phyloP scores from a whole-genome alignment of 2,329 filamentous ascomycete species.

The Fusarium hostae region DNA sequence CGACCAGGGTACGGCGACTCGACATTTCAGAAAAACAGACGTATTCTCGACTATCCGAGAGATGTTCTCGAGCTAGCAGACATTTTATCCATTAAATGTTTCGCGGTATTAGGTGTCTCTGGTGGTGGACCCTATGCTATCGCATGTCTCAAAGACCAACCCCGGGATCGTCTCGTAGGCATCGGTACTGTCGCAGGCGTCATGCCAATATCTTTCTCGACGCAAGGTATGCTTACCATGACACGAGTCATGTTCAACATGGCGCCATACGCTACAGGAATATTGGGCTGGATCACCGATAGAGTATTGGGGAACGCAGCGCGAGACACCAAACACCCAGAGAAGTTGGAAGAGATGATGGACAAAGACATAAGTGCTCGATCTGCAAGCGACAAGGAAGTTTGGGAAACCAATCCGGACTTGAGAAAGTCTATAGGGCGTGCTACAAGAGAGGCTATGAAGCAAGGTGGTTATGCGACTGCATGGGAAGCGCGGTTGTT shows the following conservation, averaged over 20 bases:
- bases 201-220: slow-evolving; percentile 25
- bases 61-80: slow-evolving; percentile 7
- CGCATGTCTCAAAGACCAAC: slow-evolving; percentile 16
- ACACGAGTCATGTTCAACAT: slow-evolving; percentile 15
- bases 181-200: slow-evolving; percentile 14
- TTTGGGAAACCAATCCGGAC: not conserved
- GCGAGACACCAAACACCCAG: slow-evolving; percentile 17
- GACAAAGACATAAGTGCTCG: slow-evolving; percentile 15
- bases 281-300: slow-evolving; percentile 16
- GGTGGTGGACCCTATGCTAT: slow-evolving; percentile 29
- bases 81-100: not conserved
- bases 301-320: not conserved
- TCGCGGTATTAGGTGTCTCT: slow-evolving; percentile 15
- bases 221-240: slow-evolving; percentile 21
- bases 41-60: slow-evolving; percentile 7
- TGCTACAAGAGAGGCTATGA: slow-evolving; percentile 10
- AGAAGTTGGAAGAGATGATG: slow-evolving; percentile 15
- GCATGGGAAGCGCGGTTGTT: slow-evolving; percentile 25
- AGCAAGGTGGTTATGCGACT: slow-evolving; percentile 10
- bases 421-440: not conserved
- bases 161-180: not conserved
- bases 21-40: slow-evolving; percentile 21
- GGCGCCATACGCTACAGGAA: slow-evolving; percentile 3
- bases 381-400: slow-evolving; percentile 3
- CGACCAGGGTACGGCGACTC: slow-evolving; percentile 23